These are phyloP conservation scores for Drosera spatulata DNA, from an alignment of 179 eudicot genomes.

Conservation along the genomic window DNA sequence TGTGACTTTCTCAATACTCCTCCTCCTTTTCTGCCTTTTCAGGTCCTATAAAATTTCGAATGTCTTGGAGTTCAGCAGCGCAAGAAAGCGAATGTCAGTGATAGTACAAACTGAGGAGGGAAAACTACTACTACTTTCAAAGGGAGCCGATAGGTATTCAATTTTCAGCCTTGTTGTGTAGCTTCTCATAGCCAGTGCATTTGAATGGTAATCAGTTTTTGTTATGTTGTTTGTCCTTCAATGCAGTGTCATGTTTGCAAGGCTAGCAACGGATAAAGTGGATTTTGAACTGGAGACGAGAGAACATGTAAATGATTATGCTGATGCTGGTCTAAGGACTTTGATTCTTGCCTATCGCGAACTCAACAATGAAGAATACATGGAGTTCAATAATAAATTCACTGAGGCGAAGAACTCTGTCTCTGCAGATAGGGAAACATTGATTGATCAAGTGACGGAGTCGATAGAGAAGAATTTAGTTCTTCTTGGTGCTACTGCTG, in stretches of 20 bases:
- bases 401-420: constrained; percentile 63
- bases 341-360: constrained; percentile 82
- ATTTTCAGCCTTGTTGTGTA: too few species aligned
- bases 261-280: constrained; percentile 55
- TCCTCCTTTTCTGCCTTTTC: constrained; percentile 2
- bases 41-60: constrained; percentile 37
- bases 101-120: constrained; percentile 54
- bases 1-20: not conserved
- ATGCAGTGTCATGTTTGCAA: constrained; percentile 88
- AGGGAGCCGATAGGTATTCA: constrained; percentile 99
- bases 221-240: too few species aligned
- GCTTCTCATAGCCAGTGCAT: too few species aligned
- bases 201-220: not conserved
- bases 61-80: constrained; percentile 63
- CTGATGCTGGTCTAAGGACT: constrained; percentile 93
- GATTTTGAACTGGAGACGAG: constrained; percentile 63
- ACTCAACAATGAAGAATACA: constrained; percentile 49
- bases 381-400: constrained; percentile 42
- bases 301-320: constrained; percentile 76
- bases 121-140: constrained; percentile 51
- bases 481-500: constrained; percentile 98
- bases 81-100: constrained; percentile 65
- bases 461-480: constrained; percentile 63
- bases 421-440: constrained; percentile 57
- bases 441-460: constrained; percentile 63